phyloP scores from a whole-genome alignment of 257 asterid species.

The Petunia secreta region DNA sequence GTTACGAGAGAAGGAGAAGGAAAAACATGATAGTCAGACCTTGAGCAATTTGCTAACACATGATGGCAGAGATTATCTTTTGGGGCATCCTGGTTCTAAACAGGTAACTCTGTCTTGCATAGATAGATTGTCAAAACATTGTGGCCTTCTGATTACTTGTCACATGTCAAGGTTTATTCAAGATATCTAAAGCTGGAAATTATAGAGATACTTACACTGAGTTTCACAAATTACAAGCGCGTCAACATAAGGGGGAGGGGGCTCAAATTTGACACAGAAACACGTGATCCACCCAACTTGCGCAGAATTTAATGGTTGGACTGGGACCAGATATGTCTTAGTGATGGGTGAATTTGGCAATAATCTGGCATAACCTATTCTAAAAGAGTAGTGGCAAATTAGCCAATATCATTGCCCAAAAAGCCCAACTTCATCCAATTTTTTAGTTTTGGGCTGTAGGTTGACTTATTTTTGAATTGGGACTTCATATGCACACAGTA shows the following conservation, averaged over 20 bases:
- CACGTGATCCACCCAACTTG: neutral
- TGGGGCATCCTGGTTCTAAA: constrained; percentile 37
- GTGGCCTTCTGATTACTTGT: neutral
- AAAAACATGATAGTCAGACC: constrained; percentile 58
- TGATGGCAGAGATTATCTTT: constrained; percentile 48
- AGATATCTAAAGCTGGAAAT: neutral
- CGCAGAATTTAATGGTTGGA: neutral
- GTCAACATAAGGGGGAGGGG: neutral
- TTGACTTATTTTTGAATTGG: neutral
- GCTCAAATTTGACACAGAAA: neutral
- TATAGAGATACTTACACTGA: neutral
- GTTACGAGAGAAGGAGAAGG: constrained; percentile 49
- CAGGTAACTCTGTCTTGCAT: constrained; percentile 34
- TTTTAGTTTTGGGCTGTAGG: neutral
- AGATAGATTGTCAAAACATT: neutral
- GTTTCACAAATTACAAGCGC: neutral
- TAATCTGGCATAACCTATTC: neutral
- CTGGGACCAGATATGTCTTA: neutral
- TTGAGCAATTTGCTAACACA: constrained; percentile 43
- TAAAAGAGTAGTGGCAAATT: neutral
- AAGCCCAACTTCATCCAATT: neutral
- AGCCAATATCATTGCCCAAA: neutral
- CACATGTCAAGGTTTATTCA: neutral
- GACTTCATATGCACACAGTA: neutral
- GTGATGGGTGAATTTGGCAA: neutral